Conservation (phyloP, 2,329 filamentous ascomycete genomes). For the Alternaria sp. region DNA sequence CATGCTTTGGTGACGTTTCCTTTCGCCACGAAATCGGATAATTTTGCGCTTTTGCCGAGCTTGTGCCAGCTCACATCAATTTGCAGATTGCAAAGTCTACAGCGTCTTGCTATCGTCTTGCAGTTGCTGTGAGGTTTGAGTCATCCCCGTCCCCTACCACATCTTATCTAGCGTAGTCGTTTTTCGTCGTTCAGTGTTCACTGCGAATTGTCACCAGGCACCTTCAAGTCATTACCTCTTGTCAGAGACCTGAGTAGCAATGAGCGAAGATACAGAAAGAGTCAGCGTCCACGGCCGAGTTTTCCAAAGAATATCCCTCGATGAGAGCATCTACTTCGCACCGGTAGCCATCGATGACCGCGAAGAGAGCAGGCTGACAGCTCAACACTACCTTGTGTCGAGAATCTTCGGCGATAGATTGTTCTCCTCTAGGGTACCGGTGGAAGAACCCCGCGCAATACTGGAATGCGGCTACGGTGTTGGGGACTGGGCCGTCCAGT, state of each 20-base stretch:
- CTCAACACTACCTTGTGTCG: conserved; percentile 47
- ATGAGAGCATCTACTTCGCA: conserved; percentile 51
- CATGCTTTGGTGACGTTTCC: conserved; percentile 23
- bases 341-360: conserved; percentile 49
- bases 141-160: conserved; percentile 1
- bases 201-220: background rate
- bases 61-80: conserved; percentile 22
- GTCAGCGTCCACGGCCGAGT: conserved; percentile 50
- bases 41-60: conserved; percentile 23
- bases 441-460: conserved; percentile 42
- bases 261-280: conserved; percentile 33
- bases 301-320: conserved; percentile 52
- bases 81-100: conserved; percentile 10
- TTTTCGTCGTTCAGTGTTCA: background rate
- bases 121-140: conserved; percentile 4
- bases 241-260: conserved; percentile 9
- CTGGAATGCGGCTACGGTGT: conserved; percentile 54
- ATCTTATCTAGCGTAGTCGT: background rate
- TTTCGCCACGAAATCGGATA: conserved; percentile 27
- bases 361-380: conserved; percentile 50
- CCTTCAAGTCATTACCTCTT: background rate
- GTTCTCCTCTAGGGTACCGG: conserved; percentile 41
- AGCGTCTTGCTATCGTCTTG: conserved; percentile 6
- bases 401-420: conserved; percentile 43
- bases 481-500: conserved; percentile 50